Base-by-base conservation (phyloP, 257 asterid species). In the Gentiana straminea region DNA sequence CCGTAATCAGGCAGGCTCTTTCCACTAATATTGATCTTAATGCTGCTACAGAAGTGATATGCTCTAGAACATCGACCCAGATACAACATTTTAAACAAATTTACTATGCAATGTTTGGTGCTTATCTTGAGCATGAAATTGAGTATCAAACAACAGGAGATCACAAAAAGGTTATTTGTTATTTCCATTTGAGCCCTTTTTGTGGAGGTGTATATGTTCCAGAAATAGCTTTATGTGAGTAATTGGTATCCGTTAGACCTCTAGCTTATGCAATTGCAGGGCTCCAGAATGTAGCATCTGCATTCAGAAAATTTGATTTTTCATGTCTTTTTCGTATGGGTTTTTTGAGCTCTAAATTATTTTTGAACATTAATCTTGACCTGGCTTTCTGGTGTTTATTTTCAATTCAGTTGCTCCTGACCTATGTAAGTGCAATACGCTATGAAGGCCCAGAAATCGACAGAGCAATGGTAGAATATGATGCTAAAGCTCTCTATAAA, bases 401-500 rank as follows among this genome's bases (percentile, higher is more conserved):
- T 43, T 63, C 70, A 65, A 8, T 60, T 13, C 71, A 92, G 99
- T 77, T 92, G 82, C 73, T 92, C 54, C 83, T 86, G 50, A 79
- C 94, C 34, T 86, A 57, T 47, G 51, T 81, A 53, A 69, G 70
- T 66, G 41, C 68, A 33, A 15, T 65, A 44, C 84, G 97, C 33
- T 83, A 88, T 58, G 97, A 88, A 77, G 99, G 99, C 66, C 91
- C 86, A n/a, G 89, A 83, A 75, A 76, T 84, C 71, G 99, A 92
- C 69, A 62, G 72, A 59, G 78, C 75, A 60, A 59, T 66, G 70
- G 87, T 51, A 2, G 95, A 92, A 36, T 72, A 72, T 59, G 99
- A 92, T 79, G 95, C 99, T 67, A 86, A 79, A 74, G 55, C 83
- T 55, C 94, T 92, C 55, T 92, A 38, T 53, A 88, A 83, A 72